Conservation (phyloP, 2,329 filamentous ascomycete genomes). For the Claviceps sp. region DNA sequence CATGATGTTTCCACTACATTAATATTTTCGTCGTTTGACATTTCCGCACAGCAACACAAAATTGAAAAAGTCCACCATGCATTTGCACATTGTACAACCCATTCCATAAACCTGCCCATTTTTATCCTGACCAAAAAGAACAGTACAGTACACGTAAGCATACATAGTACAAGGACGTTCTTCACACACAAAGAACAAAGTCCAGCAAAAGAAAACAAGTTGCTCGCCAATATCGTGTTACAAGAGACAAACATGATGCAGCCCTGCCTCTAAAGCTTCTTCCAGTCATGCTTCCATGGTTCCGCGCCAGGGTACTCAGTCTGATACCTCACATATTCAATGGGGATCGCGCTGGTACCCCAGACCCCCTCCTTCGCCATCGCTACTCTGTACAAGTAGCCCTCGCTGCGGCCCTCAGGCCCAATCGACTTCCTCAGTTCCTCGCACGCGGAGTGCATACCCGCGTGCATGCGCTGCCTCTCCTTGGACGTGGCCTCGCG, state of each 20-base stretch:
- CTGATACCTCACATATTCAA: conserved; percentile 80
- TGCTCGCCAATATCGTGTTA: neutral
- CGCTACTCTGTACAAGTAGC: conserved; percentile 70
- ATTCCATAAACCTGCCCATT: too few relatives aligned
- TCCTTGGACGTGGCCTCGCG: conserved; percentile 52
- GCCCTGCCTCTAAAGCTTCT: conserved; percentile 14
- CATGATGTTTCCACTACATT: too few relatives aligned
- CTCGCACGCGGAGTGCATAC: conserved; percentile 78
- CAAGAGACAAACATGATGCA: too few relatives aligned
- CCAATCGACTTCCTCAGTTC: conserved; percentile 53
- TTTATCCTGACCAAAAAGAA: too few relatives aligned
- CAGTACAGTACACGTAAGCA: too few relatives aligned
- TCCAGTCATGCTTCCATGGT: conserved; percentile 94
- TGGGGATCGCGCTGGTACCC: conserved; percentile 58
- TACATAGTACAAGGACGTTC: too few relatives aligned
- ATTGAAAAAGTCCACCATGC: too few relatives aligned
- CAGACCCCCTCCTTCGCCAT: conserved; percentile 87
- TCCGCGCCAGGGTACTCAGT: conserved; percentile 66
- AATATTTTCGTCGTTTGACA: too few relatives aligned
- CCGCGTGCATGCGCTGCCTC: conserved; percentile 65
- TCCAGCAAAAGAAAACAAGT: neutral
- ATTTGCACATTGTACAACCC: too few relatives aligned
- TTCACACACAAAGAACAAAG: too few relatives aligned
- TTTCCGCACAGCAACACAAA: too few relatives aligned
- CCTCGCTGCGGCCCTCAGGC: conserved; percentile 44